Percentiles rank a stretch among this genome's conserved stretches.
Evolutionary conservation across 108 stramenopile genomes (phyloP).

Genomic region (Hondaea fermentalgiana): DNA sequence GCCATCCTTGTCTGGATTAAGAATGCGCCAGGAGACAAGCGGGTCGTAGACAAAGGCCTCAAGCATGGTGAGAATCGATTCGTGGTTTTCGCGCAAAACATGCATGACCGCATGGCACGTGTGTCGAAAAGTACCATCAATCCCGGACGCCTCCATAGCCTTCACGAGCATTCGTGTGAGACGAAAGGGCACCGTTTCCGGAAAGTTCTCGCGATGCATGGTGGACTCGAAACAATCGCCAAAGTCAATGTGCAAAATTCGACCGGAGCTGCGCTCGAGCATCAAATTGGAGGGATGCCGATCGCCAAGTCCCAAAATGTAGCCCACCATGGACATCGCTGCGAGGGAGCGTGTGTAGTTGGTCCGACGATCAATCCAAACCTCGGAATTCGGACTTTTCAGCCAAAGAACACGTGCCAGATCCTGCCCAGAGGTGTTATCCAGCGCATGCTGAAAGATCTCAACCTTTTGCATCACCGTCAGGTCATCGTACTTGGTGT

Average conservation of each 20-base stretch:
- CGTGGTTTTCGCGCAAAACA: conserved; percentile 86
- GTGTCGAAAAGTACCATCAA: conserved; percentile 91
- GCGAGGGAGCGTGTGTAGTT: conserved; percentile 92
- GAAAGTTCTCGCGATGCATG: conserved; percentile 94
- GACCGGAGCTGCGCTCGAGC: conserved; percentile 35
- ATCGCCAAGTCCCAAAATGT: conserved; percentile 65
- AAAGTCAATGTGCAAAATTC: conserved; percentile 41
- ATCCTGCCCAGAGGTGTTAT: conserved; percentile 82
- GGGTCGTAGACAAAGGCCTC: conserved; percentile 99
- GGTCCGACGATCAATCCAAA: conserved; percentile 91
- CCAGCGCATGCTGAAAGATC: conserved; percentile 79
- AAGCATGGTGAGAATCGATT: conserved; percentile 93
- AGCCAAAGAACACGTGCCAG: conserved; percentile 89
- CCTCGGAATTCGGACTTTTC: conserved; percentile 84
- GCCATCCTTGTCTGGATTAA: conserved; percentile 28
- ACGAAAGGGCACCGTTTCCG: conserved; percentile 96
- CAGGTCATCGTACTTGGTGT: conserved; percentile 81
- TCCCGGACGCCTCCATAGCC: conserved; percentile 97
- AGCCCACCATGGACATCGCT: conserved; percentile 98
- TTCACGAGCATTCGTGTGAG: conserved; percentile 97
- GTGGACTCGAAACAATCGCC: conserved; percentile 94
- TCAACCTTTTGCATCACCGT: conserved; percentile 96
- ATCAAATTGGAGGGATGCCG: conserved; percentile 61
- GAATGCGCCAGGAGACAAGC: conserved; percentile 91
- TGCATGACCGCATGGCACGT: conserved; percentile 92